Evolutionary conservation across 495 filamentous ascomycete species (phyloP).

Genomic region (Schizothecium vesticola): DNA sequence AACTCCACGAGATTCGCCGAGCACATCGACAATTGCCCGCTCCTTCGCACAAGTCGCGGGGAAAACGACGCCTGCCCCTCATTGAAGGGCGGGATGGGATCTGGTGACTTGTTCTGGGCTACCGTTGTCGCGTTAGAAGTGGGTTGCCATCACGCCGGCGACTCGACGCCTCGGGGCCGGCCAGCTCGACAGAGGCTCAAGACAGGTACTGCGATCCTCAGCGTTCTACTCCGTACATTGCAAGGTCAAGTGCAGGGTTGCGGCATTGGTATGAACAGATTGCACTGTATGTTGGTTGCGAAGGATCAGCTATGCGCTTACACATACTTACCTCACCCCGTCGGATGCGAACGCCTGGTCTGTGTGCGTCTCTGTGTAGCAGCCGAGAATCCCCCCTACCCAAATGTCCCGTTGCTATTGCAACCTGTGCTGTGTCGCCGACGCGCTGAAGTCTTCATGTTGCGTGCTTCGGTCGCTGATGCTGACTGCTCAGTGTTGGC

Average conservation of each 20-base stretch:
- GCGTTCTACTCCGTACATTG: neutral
- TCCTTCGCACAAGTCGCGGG: neutral
- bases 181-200: too few relatives aligned
- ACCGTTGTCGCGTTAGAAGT: neutral
- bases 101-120: neutral
- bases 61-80: neutral
- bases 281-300: neutral
- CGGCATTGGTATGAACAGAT: neutral
- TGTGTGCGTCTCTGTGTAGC: slow-evolving; percentile 6
- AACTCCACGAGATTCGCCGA: neutral
- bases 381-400: neutral
- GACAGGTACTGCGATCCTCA: neutral
- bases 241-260: neutral
- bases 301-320: neutral
- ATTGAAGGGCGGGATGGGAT: neutral
- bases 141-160: neutral
- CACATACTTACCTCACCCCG: neutral
- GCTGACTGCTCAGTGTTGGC: neutral
- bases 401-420: neutral
- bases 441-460: neutral
- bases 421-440: neutral
- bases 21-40: neutral
- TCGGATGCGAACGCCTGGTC: slow-evolving; percentile 25
- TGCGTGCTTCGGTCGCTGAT: neutral
- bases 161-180: neutral